Evolutionary conservation across 306 rosid genomes (phyloP).

Genomic region (Canavalia gladiata): DNA sequence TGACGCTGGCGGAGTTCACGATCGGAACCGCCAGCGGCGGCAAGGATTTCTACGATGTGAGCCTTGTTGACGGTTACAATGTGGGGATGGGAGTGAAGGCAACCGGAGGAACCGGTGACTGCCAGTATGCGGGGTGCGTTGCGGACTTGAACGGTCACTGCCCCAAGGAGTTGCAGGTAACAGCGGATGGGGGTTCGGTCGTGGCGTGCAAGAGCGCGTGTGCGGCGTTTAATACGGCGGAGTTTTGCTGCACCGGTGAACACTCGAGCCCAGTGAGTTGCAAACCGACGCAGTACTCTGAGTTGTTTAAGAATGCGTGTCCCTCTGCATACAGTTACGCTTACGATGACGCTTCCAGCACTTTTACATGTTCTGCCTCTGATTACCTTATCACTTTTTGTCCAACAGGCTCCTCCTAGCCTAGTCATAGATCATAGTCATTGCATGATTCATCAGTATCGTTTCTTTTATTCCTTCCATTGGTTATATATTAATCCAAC

Average conservation of each 20-base stretch:
- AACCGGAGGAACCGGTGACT: constrained; percentile 79
- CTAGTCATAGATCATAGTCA: background rate
- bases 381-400: constrained; percentile 79
- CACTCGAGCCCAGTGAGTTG: constrained; percentile 81
- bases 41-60: constrained; percentile 88
- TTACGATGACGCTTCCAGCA: constrained; percentile 89
- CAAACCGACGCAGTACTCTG: constrained; percentile 78
- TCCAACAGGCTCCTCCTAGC: constrained; percentile 51
- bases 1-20: constrained; percentile 77
- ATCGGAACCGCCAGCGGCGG: constrained; percentile 40
- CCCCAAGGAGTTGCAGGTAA: constrained; percentile 71
- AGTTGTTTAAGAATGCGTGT: constrained; percentile 84
- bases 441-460: background rate
- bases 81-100: constrained; percentile 80
- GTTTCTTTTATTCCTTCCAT: background rate
- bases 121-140: constrained; percentile 87
- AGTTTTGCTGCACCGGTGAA: constrained; percentile 83
- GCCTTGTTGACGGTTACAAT: constrained; percentile 93
- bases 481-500: background rate
- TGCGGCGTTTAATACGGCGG: constrained; percentile 69
- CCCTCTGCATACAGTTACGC: constrained; percentile 93
- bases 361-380: constrained; percentile 83
- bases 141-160: constrained; percentile 69
- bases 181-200: constrained; percentile 46
- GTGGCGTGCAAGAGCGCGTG: constrained; percentile 96